Evolutionary conservation across 1,284 basidiomycete genomes (phyloP).

Genomic region (Tilletiaria anomala): DNA sequence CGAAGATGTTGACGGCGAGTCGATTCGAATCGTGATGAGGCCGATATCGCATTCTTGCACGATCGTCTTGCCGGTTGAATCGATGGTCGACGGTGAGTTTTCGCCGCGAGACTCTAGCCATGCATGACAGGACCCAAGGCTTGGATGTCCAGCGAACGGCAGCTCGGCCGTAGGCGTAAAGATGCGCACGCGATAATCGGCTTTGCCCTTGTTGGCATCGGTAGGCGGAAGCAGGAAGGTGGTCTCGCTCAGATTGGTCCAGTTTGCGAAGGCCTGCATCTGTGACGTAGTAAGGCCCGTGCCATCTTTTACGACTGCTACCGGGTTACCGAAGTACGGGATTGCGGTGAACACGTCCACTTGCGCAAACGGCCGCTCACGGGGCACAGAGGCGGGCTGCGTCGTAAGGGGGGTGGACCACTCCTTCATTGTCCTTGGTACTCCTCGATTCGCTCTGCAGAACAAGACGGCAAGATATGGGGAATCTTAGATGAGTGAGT

Average conservation of each 20-base stretch:
- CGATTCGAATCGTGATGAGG: slow-evolving; percentile 8
- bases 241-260: slow-evolving; percentile 32
- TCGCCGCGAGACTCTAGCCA: slow-evolving; percentile 7
- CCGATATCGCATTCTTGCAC: slow-evolving; percentile 27
- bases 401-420: no score
- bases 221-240: slow-evolving; percentile 21
- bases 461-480: no score
- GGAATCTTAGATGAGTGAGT: no score
- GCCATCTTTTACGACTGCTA: slow-evolving; percentile 18
- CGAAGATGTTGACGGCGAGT: neutral
- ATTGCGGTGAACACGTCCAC: slow-evolving; percentile 18
- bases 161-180: slow-evolving; percentile 23
- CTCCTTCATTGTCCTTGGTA: no score
- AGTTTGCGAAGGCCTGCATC: slow-evolving; percentile 21
- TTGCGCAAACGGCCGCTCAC: neutral
- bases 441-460: no score
- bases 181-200: slow-evolving; percentile 24
- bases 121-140: slow-evolving; percentile 22
- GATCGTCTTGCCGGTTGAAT: slow-evolving; percentile 6
- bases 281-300: slow-evolving; percentile 6
- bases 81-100: neutral
- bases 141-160: slow-evolving; percentile 31
- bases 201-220: neutral
- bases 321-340: slow-evolving; percentile 22
- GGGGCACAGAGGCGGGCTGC: neutral